Evolutionary conservation across 2,329 filamentous ascomycete genomes (phyloP).

Genomic region (Cercospora berteroae): DNA sequence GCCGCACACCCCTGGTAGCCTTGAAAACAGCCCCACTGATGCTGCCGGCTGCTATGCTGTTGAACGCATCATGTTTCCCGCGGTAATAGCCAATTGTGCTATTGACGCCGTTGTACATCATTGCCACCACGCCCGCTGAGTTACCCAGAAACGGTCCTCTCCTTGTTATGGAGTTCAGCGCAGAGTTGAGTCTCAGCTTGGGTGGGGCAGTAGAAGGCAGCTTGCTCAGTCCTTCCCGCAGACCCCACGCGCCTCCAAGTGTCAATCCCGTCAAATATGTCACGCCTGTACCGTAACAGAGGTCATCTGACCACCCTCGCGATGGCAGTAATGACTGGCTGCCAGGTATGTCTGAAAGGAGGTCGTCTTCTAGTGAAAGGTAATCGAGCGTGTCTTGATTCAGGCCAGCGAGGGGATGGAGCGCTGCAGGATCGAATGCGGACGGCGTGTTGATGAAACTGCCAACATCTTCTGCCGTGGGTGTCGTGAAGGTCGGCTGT

Average conservation of each 20-base stretch:
- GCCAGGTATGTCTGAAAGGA: slow-evolving; percentile 81
- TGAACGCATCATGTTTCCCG: slow-evolving; percentile 84
- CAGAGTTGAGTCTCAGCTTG: slow-evolving; percentile 88
- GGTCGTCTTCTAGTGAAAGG: slow-evolving; percentile 86
- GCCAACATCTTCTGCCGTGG: slow-evolving; percentile 71
- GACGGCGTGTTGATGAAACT: slow-evolving; percentile 75
- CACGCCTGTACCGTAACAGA: slow-evolving; percentile 94
- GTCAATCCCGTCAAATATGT: slow-evolving; percentile 88
- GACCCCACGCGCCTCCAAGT: slow-evolving; percentile 84
- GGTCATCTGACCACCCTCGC: slow-evolving; percentile 94
- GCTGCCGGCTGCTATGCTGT: slow-evolving; percentile 80
- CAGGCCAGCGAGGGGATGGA: slow-evolving; percentile 91
- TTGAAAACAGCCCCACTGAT: slow-evolving; percentile 95
- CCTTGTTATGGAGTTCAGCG: slow-evolving; percentile 89
- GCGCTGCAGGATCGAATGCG: slow-evolving; percentile 79
- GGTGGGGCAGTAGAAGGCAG: slow-evolving; percentile 70
- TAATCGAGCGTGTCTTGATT: slow-evolving; percentile 95
- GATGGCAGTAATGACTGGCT: slow-evolving; percentile 86
- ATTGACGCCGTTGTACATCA: slow-evolving; percentile 93
- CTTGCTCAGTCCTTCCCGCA: slow-evolving; percentile 82
- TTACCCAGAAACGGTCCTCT: slow-evolving; percentile 94
- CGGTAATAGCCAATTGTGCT: slow-evolving; percentile 74
- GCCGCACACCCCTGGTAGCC: slow-evolving; percentile 83
- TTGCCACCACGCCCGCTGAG: slow-evolving; percentile 90
- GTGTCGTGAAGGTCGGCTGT: slow-evolving; percentile 52